Percentiles rank a stretch among this genome's conserved stretches.
phyloP scores from a whole-genome alignment of 2,329 filamentous ascomycete genomes.

The Xylaria sp. region DNA sequence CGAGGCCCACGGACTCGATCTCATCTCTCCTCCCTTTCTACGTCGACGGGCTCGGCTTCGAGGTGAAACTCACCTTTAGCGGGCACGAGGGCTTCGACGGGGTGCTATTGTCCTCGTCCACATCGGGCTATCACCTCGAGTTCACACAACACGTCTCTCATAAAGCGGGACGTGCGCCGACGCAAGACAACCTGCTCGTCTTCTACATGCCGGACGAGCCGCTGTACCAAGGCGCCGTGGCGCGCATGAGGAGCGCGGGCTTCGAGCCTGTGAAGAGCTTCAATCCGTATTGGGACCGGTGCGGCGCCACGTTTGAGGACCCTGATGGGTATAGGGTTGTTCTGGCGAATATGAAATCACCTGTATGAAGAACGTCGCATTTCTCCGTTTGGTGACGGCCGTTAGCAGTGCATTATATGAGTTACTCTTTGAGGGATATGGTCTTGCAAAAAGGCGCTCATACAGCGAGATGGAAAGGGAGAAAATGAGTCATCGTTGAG shows the following conservation, averaged over 20 bases:
- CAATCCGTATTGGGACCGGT: slow-evolving; percentile 37
- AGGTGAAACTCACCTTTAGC: slow-evolving; percentile 21
- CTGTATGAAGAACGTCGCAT: slow-evolving; percentile 24
- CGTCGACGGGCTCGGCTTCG: slow-evolving; percentile 34
- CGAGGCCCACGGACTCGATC: slow-evolving; percentile 37
- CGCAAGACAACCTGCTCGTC: slow-evolving; percentile 35
- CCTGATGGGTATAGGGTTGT: slow-evolving; percentile 38
- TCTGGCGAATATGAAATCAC: slow-evolving; percentile 37
- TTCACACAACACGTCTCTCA: slow-evolving; percentile 34
- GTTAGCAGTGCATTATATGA: not conserved
- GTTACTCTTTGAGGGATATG: not conserved
- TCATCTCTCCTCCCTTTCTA: slow-evolving; percentile 35
- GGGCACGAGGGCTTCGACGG: slow-evolving; percentile 36
- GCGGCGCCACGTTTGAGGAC: slow-evolving; percentile 36
- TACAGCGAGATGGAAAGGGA: not conserved
- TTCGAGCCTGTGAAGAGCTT: slow-evolving; percentile 36
- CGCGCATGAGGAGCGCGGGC: slow-evolving; percentile 30
- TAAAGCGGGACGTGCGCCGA: slow-evolving; percentile 35
- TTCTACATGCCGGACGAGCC: slow-evolving; percentile 33
- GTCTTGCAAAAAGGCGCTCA: not conserved
- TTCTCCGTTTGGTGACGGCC: too few species aligned
- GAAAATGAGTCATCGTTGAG: not conserved
- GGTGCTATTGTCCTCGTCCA: slow-evolving; percentile 23
- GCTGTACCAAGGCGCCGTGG: slow-evolving; percentile 27
- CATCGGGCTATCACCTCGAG: slow-evolving; percentile 35